phyloP scores from a whole-genome alignment of 768 basidiomycete genomes.

The Russula virescens region DNA sequence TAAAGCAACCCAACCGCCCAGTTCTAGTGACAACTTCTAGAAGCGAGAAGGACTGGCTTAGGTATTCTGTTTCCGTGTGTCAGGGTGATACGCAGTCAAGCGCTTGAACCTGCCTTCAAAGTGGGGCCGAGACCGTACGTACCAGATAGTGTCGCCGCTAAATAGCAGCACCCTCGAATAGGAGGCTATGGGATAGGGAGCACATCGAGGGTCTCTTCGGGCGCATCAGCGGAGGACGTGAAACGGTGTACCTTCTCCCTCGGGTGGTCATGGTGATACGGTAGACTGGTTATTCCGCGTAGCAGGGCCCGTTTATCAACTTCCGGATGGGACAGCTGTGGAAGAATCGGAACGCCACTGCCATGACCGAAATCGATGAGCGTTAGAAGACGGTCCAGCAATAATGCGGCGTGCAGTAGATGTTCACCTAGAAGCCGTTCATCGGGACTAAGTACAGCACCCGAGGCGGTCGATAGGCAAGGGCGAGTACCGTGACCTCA shows the following conservation, averaged over 20 bases:
- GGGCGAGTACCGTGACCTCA: slow-evolving; percentile 40
- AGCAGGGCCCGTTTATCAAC: slow-evolving; percentile 44
- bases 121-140: slow-evolving; percentile 39
- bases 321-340: slow-evolving; percentile 43
- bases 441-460: slow-evolving; percentile 36
- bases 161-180: slow-evolving; percentile 50
- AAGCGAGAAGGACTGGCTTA: slow-evolving; percentile 46
- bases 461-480: slow-evolving; percentile 47
- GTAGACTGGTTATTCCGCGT: slow-evolving; percentile 49
- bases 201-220: slow-evolving; percentile 30
- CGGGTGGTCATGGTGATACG: slow-evolving; percentile 44
- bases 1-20: slow-evolving; percentile 53
- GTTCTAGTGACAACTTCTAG: too few species aligned
- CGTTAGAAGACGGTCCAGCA: neutral
- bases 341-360: slow-evolving; percentile 58
- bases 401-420: neutral
- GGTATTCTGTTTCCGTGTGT: slow-evolving; percentile 39
- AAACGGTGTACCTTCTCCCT: slow-evolving; percentile 33
- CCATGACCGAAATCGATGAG: slow-evolving; percentile 62
- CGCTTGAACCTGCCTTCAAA: slow-evolving; percentile 39
- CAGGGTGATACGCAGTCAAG: slow-evolving; percentile 66
- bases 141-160: slow-evolving; percentile 33
- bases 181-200: slow-evolving; percentile 4
- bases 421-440: slow-evolving; percentile 50
- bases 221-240: slow-evolving; percentile 8